Conservation (phyloP, 352 stramenopile genomes). For the Pilasporangium apinafurcum region DNA sequence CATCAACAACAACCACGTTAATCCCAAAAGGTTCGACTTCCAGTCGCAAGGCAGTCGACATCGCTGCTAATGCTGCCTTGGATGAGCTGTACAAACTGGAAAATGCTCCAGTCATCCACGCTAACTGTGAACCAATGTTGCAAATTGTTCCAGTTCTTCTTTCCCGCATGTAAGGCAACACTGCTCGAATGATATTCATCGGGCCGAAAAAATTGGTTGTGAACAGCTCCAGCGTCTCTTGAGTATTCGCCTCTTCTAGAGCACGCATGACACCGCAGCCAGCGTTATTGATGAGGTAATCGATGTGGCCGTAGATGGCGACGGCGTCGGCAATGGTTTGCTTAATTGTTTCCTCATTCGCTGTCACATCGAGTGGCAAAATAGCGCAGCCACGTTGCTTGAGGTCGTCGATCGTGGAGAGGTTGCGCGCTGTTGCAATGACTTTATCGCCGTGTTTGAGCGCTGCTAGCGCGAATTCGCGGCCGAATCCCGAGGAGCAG, state of each 20-base stretch:
- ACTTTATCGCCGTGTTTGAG: constrained; percentile 1
- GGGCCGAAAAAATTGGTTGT: background rate
- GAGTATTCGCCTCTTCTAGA: background rate
- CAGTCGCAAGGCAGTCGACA: too few relatives aligned
- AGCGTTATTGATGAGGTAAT: constrained; percentile 4
- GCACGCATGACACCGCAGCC: background rate
- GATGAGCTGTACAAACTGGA: too few relatives aligned
- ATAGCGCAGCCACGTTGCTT: constrained; percentile 1
- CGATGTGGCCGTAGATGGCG: constrained; percentile 2
- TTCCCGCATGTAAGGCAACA: background rate
- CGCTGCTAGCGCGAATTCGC: background rate
- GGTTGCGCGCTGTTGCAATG: constrained; percentile 4
- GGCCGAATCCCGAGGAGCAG: constrained; percentile 1
- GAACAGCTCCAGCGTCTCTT: background rate
- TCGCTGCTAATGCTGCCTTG: too few relatives aligned
- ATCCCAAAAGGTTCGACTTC: too few relatives aligned
- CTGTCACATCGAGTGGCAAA: background rate
- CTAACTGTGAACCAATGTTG: background rate
- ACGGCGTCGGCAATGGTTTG: background rate
- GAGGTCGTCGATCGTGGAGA: constrained; percentile 2
- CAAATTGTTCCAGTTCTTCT: background rate
- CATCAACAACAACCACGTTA: too few relatives aligned
- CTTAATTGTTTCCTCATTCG: background rate
- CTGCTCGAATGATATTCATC: background rate
- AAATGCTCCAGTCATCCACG: too few relatives aligned